Conservation (phyloP, 768 basidiomycete genomes). For the Calocybe indica region DNA sequence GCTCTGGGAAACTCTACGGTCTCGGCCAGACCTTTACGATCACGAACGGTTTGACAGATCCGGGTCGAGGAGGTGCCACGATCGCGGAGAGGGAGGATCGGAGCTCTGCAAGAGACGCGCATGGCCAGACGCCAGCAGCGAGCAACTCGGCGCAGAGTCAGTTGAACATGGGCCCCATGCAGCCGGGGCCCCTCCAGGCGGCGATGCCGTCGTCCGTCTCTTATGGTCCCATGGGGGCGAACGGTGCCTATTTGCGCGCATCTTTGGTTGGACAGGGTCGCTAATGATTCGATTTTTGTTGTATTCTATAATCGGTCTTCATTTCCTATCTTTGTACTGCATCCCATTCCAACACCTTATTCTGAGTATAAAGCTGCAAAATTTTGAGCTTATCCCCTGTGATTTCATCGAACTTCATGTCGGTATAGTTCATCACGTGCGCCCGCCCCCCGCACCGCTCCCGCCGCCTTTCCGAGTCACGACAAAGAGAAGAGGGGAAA, state of each 20-base stretch:
- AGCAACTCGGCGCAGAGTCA: conserved; percentile 30
- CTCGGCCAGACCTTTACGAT: conserved; percentile 74
- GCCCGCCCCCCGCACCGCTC: too few relatives aligned
- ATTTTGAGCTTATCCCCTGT: neutral
- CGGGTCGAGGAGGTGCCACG: conserved; percentile 67
- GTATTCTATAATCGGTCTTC: conserved; percentile 9
- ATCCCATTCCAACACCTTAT: neutral
- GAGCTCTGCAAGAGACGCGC: conserved; percentile 40
- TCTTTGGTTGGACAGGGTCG: conserved; percentile 46
- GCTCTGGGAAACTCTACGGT: conserved; percentile 79
- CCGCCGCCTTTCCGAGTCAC: too few relatives aligned
- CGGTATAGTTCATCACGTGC: too few relatives aligned
- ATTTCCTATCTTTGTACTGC: conserved; percentile 13
- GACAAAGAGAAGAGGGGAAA: too few relatives aligned
- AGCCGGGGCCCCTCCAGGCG: conserved; percentile 34
- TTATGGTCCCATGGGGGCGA: conserved; percentile 53
- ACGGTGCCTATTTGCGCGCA: conserved; percentile 62
- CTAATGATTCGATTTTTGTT: conserved; percentile 26
- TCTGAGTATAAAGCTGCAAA: neutral
- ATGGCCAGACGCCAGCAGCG: conserved; percentile 53
- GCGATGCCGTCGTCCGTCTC: conserved; percentile 41
- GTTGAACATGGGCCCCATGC: conserved; percentile 46
- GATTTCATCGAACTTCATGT: too few relatives aligned
- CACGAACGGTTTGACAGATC: conserved; percentile 61
- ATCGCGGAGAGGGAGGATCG: conserved; percentile 79